Percentiles rank a stretch among this genome's conserved stretches.
phyloP scores from a whole-genome alignment of 169 alveolate species.

The Condylostoma magnum region DNA sequence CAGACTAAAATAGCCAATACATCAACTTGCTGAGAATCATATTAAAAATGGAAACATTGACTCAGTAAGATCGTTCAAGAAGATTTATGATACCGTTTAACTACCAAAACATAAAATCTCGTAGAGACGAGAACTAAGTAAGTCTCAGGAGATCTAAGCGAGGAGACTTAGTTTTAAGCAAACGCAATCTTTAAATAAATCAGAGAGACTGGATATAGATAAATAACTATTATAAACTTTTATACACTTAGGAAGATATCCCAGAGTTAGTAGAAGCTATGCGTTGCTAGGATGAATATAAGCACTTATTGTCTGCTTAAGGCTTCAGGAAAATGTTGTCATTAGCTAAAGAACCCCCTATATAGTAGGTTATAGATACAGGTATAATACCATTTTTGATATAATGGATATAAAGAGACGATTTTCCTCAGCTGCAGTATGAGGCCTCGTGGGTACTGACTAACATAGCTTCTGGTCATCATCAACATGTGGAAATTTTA shows the following conservation, averaged over 20 bases:
- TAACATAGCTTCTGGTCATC: constrained; percentile 94
- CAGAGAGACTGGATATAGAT: constrained; percentile 2
- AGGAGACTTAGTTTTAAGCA: background rate
- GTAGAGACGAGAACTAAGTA: background rate
- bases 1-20: too few species aligned
- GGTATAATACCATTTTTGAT: constrained; percentile 96
- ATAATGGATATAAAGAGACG: constrained; percentile 75
- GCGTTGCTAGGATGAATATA: background rate
- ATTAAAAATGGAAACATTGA: too few species aligned
- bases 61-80: background rate
- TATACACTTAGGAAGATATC: background rate
- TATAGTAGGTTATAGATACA: constrained; percentile 91
- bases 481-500: constrained; percentile 88
- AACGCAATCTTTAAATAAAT: background rate
- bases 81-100: background rate
- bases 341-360: constrained; percentile 92
- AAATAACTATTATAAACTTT: background rate
- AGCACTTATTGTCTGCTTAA: constrained; percentile 54
- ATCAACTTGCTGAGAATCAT: too few species aligned
- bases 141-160: constrained; percentile 2
- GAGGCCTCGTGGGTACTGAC: constrained; percentile 97
- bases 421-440: constrained; percentile 94
- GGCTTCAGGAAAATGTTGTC: constrained; percentile 92
- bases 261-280: background rate
- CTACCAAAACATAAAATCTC: background rate